Percentiles rank a stretch among this genome's conserved stretches.
These are phyloP conservation scores for Rubroboletus pulcherrimus DNA, from an alignment of 768 basidiomycete species.

Conservation along the genomic window DNA sequence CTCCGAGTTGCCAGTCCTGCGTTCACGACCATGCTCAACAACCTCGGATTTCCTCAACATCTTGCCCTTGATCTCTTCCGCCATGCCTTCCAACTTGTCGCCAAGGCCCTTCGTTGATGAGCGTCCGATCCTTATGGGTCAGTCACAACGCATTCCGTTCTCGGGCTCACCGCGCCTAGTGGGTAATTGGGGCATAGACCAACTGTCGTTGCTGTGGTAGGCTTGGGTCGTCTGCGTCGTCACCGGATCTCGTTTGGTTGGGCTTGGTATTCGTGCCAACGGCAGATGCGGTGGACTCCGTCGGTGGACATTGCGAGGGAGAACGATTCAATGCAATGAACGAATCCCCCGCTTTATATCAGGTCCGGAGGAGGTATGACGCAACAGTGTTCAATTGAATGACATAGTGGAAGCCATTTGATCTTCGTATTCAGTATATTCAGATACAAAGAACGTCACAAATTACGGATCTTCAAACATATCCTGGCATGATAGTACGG, in stretches of 20 bases:
- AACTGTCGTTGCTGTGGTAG: conserved; percentile 37
- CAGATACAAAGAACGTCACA: no score
- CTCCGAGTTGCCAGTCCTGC: conserved; percentile 39
- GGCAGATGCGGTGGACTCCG: conserved; percentile 19
- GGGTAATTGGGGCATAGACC: conserved; percentile 39
- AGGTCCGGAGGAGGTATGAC: neutral
- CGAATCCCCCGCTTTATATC: neutral
- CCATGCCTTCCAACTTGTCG: conserved; percentile 36
- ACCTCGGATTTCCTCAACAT: conserved; percentile 34
- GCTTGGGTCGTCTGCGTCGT: conserved; percentile 10
- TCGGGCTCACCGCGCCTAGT: conserved; percentile 25
- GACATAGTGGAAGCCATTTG: neutral
- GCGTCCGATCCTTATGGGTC: neutral
- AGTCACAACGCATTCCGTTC: no score
- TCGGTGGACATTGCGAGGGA: conserved; percentile 8
- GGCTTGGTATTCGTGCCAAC: conserved; percentile 12
- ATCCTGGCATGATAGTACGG: no score
- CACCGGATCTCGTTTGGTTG: neutral
- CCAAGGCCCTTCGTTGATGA: conserved; percentile 22
- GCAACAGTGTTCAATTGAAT: neutral
- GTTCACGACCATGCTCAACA: conserved; percentile 36
- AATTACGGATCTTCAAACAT: no score
- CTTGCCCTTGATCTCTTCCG: conserved; percentile 40
- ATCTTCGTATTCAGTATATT: no score
- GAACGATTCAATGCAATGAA: neutral